These are phyloP conservation scores for Raphidocelis subcapitata DNA, from an alignment of 139 green algal species.

Conservation along the genomic window DNA sequence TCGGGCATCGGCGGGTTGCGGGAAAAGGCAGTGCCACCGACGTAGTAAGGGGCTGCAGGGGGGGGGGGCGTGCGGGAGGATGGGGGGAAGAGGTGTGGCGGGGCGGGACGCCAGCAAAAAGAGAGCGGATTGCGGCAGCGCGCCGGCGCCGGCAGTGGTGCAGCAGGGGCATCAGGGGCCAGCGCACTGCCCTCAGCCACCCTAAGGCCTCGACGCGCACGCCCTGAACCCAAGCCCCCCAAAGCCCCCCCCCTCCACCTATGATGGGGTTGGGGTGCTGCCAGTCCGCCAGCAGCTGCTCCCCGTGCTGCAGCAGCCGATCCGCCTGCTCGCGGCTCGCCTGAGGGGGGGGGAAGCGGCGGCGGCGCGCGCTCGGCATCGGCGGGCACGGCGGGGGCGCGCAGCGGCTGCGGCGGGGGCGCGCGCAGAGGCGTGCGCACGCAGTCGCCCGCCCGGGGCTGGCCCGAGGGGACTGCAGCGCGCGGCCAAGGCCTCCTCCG, in stretches of 20 bases:
- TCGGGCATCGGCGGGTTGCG: conserved; percentile 28
- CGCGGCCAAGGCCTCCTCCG: too few relatives aligned
- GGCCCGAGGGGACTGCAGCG: too few relatives aligned
- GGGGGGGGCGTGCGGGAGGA: background rate
- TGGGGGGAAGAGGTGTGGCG: background rate
- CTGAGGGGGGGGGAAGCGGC: background rate
- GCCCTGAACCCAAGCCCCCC: background rate
- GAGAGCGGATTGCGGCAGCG: background rate
- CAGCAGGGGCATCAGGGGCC: background rate
- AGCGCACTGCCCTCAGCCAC: background rate
- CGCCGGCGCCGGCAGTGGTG: background rate
- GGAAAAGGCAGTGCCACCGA: conserved; percentile 25
- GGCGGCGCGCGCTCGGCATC: too few relatives aligned
- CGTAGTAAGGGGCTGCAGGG: conserved; percentile 21
- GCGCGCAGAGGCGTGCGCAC: too few relatives aligned
- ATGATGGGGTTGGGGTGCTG: conserved; percentile 25
- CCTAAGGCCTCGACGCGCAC: background rate
- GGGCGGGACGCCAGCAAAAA: background rate
- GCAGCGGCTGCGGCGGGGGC: too few relatives aligned
- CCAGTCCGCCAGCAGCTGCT: conserved; percentile 30
- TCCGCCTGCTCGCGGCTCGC: conserved; percentile 22
- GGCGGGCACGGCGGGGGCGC: too few relatives aligned
- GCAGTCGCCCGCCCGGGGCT: too few relatives aligned
- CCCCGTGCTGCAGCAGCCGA: conserved; percentile 22
- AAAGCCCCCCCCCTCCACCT: background rate